These are phyloP conservation scores for Blastocystis sp. DNA, from an alignment of 352 stramenopile species.

Conservation along the genomic window DNA sequence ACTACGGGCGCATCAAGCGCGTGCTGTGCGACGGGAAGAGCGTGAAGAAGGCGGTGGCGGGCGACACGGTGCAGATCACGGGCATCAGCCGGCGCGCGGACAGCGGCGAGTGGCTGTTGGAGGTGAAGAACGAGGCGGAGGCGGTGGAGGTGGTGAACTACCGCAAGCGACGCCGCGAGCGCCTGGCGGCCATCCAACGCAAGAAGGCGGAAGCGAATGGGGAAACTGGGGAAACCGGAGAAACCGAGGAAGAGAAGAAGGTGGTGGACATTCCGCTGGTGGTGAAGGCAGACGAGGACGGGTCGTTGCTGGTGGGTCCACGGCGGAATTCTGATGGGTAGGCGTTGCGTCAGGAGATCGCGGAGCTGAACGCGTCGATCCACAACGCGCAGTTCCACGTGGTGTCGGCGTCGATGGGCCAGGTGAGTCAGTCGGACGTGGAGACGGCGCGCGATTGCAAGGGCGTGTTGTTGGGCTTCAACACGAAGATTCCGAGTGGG, in stretches of 20 bases:
- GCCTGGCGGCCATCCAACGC: constrained; percentile 71
- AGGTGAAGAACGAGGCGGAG: constrained; percentile 61
- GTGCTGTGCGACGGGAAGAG: constrained; percentile 76
- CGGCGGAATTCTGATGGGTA: constrained; percentile 71
- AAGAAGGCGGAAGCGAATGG: constrained; percentile 71
- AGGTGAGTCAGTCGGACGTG: constrained; percentile 81
- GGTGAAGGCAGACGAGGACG: constrained; percentile 95
- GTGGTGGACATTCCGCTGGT: constrained; percentile 84
- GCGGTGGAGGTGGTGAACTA: constrained; percentile 19
- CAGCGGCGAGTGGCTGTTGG: constrained; percentile 78
- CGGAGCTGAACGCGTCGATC: constrained; percentile 76
- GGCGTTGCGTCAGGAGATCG: constrained; percentile 69
- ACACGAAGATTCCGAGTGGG: constrained; percentile 79
- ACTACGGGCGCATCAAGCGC: constrained; percentile 87
- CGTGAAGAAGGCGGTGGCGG: constrained; percentile 83
- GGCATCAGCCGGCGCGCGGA: constrained; percentile 81
- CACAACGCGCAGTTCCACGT: constrained; percentile 77
- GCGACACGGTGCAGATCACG: constrained; percentile 83
- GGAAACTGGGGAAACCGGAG: constrained; percentile 78
- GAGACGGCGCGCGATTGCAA: constrained; percentile 79
- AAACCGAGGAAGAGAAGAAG: constrained; percentile 77
- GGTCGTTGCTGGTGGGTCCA: constrained; percentile 85
- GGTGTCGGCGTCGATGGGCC: constrained; percentile 71
- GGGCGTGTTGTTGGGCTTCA: constrained; percentile 83
- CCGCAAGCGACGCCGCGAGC: constrained; percentile 1